Base-by-base conservation (phyloP, 768 basidiomycete species). In the Agaricus bisporus region DNA sequence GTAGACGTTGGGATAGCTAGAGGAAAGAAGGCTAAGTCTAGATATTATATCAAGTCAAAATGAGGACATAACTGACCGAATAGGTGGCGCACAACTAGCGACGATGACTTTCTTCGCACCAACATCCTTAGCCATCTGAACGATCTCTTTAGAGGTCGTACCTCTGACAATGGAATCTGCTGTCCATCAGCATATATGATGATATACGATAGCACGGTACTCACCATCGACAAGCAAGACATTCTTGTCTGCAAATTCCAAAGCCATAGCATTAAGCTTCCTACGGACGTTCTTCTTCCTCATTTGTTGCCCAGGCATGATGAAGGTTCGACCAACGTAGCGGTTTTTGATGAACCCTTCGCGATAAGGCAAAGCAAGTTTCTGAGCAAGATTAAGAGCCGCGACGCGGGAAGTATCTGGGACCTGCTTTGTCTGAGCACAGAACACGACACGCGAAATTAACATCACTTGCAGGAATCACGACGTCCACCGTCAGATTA, bases 261-360 rank as follows among this genome's bases (percentile, higher is more conserved):
- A 77, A 4, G 97, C 94, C 95, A 98, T 99, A 0, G 97, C 95
- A 65, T 98, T 99, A 55, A 98, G 73, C 69, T 99, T 99, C 60
- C 87, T 78, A 50, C 97, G 77, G 10, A 98, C 95, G 65, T 95
- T 98, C 77, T 95, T 97, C 60, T 78, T 83, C 69, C 94, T 82
- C 85, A 92, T 88, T 68, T 91, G 88, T 66, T 99, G 97, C 20
- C 95, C 97, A 7, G 97, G 95, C 97, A 99, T 99, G 70, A 99
- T 98, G 67, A 99, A 99, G 0, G 97, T 99, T 59, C 97, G 76
- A 3, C 95, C 97, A 29, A 98, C 93, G 70, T 99, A 99, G 32
- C 97, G 84, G 68, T 99, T 99, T 76, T 99, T 99, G 61, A 98
- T 83, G 68, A 99, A 98, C 1, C 97, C 97, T 72, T 99, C 97